phyloP scores from a whole-genome alignment of 2,329 filamentous ascomycete genomes.

The Ilyonectria sp. region DNA sequence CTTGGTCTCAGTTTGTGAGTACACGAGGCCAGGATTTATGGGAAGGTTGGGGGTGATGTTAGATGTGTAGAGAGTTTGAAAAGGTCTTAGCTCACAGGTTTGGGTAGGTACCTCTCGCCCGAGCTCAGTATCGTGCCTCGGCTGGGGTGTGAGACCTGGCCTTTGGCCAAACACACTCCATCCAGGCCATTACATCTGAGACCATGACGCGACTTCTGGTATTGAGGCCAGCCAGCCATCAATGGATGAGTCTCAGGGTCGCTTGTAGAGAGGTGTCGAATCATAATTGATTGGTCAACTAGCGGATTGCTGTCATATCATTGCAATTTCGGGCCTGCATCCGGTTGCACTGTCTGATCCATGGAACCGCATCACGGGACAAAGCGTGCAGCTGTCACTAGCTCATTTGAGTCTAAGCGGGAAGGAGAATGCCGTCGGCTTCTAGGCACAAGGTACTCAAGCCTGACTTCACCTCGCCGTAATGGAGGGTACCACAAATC shows the following conservation, averaged over 20 bases:
- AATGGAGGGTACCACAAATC: too few relatives aligned
- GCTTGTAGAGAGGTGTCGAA: background rate
- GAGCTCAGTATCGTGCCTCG: background rate
- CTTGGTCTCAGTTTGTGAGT: too few relatives aligned
- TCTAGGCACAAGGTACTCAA: too few relatives aligned
- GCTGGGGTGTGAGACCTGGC: background rate
- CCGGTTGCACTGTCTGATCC: background rate
- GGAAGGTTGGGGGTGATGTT: too few relatives aligned
- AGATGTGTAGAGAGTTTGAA: too few relatives aligned
- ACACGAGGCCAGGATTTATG: too few relatives aligned
- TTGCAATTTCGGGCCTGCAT: background rate
- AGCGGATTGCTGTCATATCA: background rate
- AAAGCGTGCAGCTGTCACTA: background rate
- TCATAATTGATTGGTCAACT: background rate
- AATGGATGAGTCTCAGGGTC: background rate
- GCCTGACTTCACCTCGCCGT: too few relatives aligned
- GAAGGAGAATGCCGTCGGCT: too few relatives aligned
- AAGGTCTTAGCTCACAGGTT: too few relatives aligned
- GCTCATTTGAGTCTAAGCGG: background rate
- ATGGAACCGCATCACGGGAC: background rate
- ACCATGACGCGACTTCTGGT: background rate
- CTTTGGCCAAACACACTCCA: background rate
- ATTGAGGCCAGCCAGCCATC: background rate
- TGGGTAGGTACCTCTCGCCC: background rate
- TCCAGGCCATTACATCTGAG: background rate